Percentiles rank a stretch among this genome's conserved stretches.
These are phyloP conservation scores for Eimeria brunetti DNA, from an alignment of 169 alveolate species.

Conservation along the genomic window DNA sequence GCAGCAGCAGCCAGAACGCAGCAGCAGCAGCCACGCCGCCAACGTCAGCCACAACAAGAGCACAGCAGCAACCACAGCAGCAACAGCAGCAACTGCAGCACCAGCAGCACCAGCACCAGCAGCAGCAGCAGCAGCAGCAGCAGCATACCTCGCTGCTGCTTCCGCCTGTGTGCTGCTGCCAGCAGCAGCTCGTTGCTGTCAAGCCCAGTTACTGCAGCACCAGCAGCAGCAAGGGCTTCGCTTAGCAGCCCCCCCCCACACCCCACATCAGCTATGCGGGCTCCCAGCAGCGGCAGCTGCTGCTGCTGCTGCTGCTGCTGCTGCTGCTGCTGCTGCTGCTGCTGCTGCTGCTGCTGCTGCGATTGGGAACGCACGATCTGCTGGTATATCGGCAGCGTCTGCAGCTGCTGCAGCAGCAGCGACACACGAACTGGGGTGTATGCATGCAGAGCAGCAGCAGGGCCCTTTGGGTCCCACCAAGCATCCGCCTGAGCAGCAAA, in stretches of 20 bases:
- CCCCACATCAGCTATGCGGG: slow-evolving; percentile 86
- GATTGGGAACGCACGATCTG: slow-evolving; percentile 1
- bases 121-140: no score
- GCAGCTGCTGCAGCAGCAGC: slow-evolving; percentile 40
- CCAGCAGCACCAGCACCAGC: no score
- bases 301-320: background rate
- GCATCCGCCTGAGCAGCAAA: slow-evolving; percentile 33
- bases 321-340: background rate
- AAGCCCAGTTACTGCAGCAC: slow-evolving; percentile 23
- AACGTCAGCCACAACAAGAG: no score
- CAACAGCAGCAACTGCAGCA: background rate
- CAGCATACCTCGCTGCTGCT: slow-evolving; percentile 36
- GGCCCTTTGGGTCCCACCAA: slow-evolving; percentile 75
- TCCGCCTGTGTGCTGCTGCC: background rate
- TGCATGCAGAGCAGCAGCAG: slow-evolving; percentile 62
- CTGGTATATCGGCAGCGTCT: slow-evolving; percentile 45
- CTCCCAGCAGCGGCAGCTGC: slow-evolving; percentile 40
- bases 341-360: background rate
- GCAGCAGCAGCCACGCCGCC: no score
- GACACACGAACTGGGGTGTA: slow-evolving; percentile 46
- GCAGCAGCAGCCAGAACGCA: background rate
- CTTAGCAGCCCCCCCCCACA: slow-evolving; percentile 89
- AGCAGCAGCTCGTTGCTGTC: slow-evolving; percentile 18
- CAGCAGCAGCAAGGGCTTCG: slow-evolving; percentile 85
- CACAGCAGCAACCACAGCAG: background rate